phyloP scores from a whole-genome alignment of 1,284 basidiomycete genomes.

The Phylloporus sp. region DNA sequence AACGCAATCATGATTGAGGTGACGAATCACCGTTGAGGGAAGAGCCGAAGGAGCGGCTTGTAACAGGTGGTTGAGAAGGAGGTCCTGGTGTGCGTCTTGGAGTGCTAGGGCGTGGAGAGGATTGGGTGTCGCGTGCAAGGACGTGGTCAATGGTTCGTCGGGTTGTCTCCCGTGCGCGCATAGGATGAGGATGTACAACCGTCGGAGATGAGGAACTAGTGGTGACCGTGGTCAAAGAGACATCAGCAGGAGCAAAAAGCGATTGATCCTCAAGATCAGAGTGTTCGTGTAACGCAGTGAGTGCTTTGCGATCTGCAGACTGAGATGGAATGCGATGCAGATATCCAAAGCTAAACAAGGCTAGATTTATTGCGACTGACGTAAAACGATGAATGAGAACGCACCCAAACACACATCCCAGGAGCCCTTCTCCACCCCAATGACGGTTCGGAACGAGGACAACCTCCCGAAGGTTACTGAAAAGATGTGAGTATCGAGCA shows the following conservation, averaged over 20 bases:
- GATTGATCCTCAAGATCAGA: constrained; percentile 67
- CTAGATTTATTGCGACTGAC: constrained; percentile 9
- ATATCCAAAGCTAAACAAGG: constrained; percentile 69
- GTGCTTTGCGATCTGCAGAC: constrained; percentile 59
- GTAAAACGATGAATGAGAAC: constrained; percentile 38
- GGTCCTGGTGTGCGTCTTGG: constrained; percentile 38
- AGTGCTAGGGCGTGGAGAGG: constrained; percentile 39
- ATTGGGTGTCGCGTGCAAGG: constrained; percentile 25
- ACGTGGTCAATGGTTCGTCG: constrained; percentile 28
- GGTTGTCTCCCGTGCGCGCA: constrained; percentile 30
- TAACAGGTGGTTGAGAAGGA: constrained; percentile 30
- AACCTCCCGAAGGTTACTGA: constrained; percentile 88
- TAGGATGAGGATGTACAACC: constrained; percentile 43
- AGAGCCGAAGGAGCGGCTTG: constrained; percentile 41
- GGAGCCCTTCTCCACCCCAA: constrained; percentile 93
- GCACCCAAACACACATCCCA: constrained; percentile 94
- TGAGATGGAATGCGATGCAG: constrained; percentile 89
- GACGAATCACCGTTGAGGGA: constrained; percentile 55
- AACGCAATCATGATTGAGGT: constrained; percentile 44
- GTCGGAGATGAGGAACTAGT: constrained; percentile 18
- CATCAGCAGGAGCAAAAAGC: constrained; percentile 78
- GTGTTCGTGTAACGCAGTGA: constrained; percentile 58
- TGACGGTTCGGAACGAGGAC: constrained; percentile 93
- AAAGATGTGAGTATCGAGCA: constrained; percentile 21
- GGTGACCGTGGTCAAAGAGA: constrained; percentile 29